A percentile compares a stretch with the other conserved stretches of the same genome.
Conservation (phyloP, 2,329 filamentous ascomycete genomes). For the Colletotrichum sp. region DNA sequence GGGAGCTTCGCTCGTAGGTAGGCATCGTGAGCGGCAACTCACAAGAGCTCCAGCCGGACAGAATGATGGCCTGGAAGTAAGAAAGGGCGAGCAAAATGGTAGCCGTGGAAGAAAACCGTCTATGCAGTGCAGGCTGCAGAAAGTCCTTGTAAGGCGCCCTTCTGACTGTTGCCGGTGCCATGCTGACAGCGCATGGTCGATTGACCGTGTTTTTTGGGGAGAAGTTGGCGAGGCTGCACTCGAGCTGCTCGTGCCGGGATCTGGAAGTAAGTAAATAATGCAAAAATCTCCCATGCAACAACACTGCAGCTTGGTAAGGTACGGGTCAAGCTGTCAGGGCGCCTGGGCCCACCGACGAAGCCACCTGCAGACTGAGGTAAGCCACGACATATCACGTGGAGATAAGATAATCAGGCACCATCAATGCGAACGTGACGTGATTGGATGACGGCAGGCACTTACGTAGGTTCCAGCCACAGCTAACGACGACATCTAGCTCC, state of each 20-base stretch:
- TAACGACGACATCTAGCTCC: slow-evolving; percentile 18
- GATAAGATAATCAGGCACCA: slow-evolving; percentile 10
- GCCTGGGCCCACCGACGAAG: neutral
- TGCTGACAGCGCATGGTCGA: slow-evolving; percentile 52
- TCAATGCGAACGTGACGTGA: neutral
- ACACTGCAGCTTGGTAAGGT: slow-evolving; percentile 3
- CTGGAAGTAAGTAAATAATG: slow-evolving; percentile 30
- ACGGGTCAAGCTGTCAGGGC: neutral
- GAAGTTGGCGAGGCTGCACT: slow-evolving; percentile 25
- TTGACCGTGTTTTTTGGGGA: slow-evolving; percentile 29
- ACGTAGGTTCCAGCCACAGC: slow-evolving; percentile 20
- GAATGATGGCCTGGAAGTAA: slow-evolving; percentile 73
- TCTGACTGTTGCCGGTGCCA: slow-evolving; percentile 60
- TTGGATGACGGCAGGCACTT: slow-evolving; percentile 3
- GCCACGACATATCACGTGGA: neutral
- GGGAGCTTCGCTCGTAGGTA: neutral
- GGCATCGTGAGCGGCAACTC: slow-evolving; percentile 37
- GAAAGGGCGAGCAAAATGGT: slow-evolving; percentile 72
- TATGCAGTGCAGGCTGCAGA: slow-evolving; percentile 85
- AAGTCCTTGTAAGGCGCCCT: slow-evolving; percentile 82
- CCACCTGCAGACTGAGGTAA: neutral
- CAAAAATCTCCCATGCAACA: slow-evolving; percentile 22
- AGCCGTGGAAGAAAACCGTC: slow-evolving; percentile 82
- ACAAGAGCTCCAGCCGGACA: slow-evolving; percentile 76
- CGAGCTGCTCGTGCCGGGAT: slow-evolving; percentile 14